These are phyloP conservation scores for Talaromyces sp. DNA, from an alignment of 2,329 filamentous ascomycete genomes.

Conservation along the genomic window DNA sequence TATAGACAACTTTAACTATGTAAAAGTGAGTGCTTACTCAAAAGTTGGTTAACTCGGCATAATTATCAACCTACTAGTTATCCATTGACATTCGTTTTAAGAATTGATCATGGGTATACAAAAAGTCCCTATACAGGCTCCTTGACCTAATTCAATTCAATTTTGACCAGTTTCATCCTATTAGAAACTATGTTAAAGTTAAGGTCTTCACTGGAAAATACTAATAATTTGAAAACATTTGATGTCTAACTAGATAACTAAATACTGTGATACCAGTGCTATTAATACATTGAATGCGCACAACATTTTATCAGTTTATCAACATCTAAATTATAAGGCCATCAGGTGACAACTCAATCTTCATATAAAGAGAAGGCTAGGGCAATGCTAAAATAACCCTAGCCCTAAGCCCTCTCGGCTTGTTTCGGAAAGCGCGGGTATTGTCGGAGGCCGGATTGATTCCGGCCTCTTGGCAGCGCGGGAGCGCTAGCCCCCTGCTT, in stretches of 20 bases:
- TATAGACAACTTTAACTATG: not conserved
- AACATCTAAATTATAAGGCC: no score
- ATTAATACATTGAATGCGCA: no score
- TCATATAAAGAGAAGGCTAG: no score
- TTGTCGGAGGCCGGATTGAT: constrained; percentile 33
- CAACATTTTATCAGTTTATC: no score
- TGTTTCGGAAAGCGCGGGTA: constrained; percentile 12
- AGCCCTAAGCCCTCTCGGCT: not conserved
- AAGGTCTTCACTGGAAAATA: not conserved
- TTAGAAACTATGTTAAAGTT: not conserved
- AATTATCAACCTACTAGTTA: not conserved
- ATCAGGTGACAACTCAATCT: no score
- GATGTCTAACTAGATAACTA: not conserved
- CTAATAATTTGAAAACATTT: not conserved
- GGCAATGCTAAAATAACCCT: not conserved
- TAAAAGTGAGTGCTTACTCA: not conserved
- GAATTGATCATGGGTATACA: no score
- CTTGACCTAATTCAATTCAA: not conserved
- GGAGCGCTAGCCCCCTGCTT: not conserved
- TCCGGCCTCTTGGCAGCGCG: constrained; percentile 33
- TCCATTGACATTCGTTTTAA: no score
- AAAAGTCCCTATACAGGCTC: not conserved
- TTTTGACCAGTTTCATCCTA: not conserved
- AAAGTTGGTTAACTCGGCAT: not conserved
- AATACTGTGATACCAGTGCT: not conserved